Percentiles rank a stretch among this genome's conserved stretches.
Evolutionary conservation across 805 yeast genomes (phyloP).

Genomic region (Suhomyces pyralidae): DNA sequence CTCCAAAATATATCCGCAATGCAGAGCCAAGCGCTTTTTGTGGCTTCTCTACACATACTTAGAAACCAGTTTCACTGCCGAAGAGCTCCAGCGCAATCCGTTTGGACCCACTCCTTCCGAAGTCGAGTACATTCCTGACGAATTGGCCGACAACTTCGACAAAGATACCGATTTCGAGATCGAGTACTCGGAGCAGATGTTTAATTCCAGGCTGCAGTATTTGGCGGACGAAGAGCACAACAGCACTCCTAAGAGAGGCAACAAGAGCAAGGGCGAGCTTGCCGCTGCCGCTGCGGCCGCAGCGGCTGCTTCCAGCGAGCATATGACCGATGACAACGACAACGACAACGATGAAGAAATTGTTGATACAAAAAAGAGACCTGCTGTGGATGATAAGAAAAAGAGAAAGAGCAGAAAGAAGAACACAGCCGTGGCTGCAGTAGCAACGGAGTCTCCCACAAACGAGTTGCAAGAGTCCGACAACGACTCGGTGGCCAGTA

Average conservation of each 20-base stretch:
- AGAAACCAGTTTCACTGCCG: conserved; percentile 64
- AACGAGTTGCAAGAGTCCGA: neutral
- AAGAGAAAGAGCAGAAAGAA: conserved; percentile 4
- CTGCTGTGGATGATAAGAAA: conserved; percentile 4
- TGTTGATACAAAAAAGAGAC: conserved; percentile 5
- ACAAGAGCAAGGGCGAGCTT: conserved; percentile 24
- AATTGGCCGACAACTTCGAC: conserved; percentile 32
- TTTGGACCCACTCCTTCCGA: conserved; percentile 44
- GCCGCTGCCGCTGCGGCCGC: conserved; percentile 2
- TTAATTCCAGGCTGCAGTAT: conserved; percentile 37
- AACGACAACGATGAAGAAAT: conserved; percentile 10
- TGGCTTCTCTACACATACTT: conserved; percentile 81
- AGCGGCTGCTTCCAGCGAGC: conserved; percentile 1
- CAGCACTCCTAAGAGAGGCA: conserved; percentile 30
- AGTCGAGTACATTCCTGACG: conserved; percentile 26
- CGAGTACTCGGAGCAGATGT: conserved; percentile 49
- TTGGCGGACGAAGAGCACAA: conserved; percentile 39
- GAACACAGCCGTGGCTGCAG: conserved; percentile 1
- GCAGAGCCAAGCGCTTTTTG: conserved; percentile 68
- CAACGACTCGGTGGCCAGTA: neutral
- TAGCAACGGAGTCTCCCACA: neutral
- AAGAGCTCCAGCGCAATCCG: conserved; percentile 54
- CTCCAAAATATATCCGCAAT: conserved; percentile 54
- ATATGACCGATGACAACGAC: conserved; percentile 5
- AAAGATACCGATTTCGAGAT: conserved; percentile 48